Base-by-base conservation (phyloP, 176 grass and related monocot species). In the Bromus sterilis region DNA sequence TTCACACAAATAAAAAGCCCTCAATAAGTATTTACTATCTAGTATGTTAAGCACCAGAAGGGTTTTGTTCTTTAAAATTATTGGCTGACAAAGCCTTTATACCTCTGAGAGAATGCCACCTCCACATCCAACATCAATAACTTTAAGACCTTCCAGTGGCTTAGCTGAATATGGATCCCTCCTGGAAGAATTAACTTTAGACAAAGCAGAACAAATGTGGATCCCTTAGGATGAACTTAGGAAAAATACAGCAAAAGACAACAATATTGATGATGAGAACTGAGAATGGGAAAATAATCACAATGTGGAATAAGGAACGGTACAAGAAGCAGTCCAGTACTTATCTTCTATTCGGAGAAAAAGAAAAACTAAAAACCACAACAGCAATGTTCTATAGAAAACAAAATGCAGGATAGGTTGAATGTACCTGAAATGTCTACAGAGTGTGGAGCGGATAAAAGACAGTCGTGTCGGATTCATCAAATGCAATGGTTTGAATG, bases 41-140 rank as follows among this genome's bases (percentile, higher is more conserved):
- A 73, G 14, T 79, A 59, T 49, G 11, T 25, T 49, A 51, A 75
- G 1, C 74, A 7, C 1, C 29, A 80, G 56, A 63, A 63, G 26
- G 37, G 37, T 37, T 8, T 11, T 12, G n/a, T 67, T 84, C 18
- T 25, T 59, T 26, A 42, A 86, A 80, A 76, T 20, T 30, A n/a
- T 28, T 53, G 46, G 36, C 21, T 26, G 34, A 56, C 10, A 56
- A 40, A 77, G 25, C 36, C 18, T 75, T 56, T 46, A 39, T 87
- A 98, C 95, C 92, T 98, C 92, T 76, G 92, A 89, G 18, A 98
- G 74, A 88, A 98, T 98, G 83, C 92, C 92, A 74, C 95, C 95
- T 49, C 95, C 95, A 80, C 95, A 98, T 91, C 95, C 95, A 88
- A 98, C 92, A 88, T 98, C 95, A 56, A 98, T 86, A 91, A 98